A percentile compares a stretch with the other conserved stretches of the same genome.
Conservation (phyloP, 176 grass and related monocot genomes). For the Oryza glumipatula region DNA sequence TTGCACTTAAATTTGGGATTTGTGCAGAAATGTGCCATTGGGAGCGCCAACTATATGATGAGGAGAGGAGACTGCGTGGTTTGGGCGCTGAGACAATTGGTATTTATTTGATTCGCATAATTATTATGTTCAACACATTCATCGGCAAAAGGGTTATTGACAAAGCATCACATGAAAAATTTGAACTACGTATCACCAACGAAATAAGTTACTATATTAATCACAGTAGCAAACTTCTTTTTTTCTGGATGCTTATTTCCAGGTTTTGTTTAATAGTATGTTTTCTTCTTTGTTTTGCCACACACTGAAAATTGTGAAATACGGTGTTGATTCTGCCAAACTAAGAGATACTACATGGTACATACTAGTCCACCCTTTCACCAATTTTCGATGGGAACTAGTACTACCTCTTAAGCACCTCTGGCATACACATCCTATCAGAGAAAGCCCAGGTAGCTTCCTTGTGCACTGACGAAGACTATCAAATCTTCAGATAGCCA, state of each 20-base stretch:
- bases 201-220: background rate
- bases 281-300: background rate
- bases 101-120: slow-evolving; percentile 39
- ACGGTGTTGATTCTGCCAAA: background rate
- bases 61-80: slow-evolving; percentile 57
- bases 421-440: background rate
- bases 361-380: background rate
- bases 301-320: background rate
- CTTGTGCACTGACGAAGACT: slow-evolving; percentile 35
- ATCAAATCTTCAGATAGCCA: slow-evolving; percentile 52
- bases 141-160: background rate
- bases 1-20: slow-evolving; percentile 27
- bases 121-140: slow-evolving; percentile 4
- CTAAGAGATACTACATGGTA: background rate
- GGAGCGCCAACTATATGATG: slow-evolving; percentile 67
- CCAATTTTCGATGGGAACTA: background rate
- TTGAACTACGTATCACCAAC: background rate
- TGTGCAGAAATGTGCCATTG: slow-evolving; percentile 81
- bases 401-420: background rate
- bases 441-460: background rate
- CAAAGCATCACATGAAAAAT: background rate
- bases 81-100: slow-evolving; percentile 54
- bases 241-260: background rate
- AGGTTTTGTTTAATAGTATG: background rate
- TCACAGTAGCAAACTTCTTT: background rate